Evolutionary conservation across 495 filamentous ascomycete genomes (phyloP).

Genomic region (Penicillium riverlandense): DNA sequence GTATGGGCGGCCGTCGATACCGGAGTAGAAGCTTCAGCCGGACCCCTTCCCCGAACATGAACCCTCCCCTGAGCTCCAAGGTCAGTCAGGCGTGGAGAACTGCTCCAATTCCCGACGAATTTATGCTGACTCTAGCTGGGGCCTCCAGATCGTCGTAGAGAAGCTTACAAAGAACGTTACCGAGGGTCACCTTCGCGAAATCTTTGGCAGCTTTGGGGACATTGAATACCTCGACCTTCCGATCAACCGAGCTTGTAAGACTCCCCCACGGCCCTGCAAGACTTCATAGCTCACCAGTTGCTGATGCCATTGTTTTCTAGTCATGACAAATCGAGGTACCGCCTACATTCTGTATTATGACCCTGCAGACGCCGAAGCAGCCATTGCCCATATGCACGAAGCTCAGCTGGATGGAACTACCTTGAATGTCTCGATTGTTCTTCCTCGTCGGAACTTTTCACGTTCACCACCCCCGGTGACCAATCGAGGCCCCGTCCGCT

Average conservation of each 20-base stretch:
- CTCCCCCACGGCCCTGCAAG: not conserved
- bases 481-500: slow-evolving; percentile 20
- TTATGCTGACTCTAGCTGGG: slow-evolving; percentile 6
- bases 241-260: slow-evolving; percentile 75
- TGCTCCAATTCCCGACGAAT: not conserved
- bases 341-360: slow-evolving; percentile 85
- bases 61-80: slow-evolving; percentile 51
- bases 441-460: slow-evolving; percentile 65
- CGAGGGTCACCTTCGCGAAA: slow-evolving; percentile 79
- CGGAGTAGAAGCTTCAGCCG: slow-evolving; percentile 42
- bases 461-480: slow-evolving; percentile 39
- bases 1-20: slow-evolving; percentile 29
- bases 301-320: slow-evolving; percentile 33
- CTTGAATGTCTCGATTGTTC: slow-evolving; percentile 88
- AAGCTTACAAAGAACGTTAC: slow-evolving; percentile 95
- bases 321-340: slow-evolving; percentile 84
- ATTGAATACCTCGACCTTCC: slow-evolving; percentile 86
- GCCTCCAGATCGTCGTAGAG: slow-evolving; percentile 79
- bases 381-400: slow-evolving; percentile 97
- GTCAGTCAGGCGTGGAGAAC: slow-evolving; percentile 20
- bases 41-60: slow-evolving; percentile 34
- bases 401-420: slow-evolving; percentile 84
- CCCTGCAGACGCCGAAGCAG: slow-evolving; percentile 73
- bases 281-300: not conserved
- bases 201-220: slow-evolving; percentile 82